Evolutionary conservation across 306 rosid genomes (phyloP), one percentile per base, ranked within the genome.

Genomic region (Cucurbita pepo): DNA sequence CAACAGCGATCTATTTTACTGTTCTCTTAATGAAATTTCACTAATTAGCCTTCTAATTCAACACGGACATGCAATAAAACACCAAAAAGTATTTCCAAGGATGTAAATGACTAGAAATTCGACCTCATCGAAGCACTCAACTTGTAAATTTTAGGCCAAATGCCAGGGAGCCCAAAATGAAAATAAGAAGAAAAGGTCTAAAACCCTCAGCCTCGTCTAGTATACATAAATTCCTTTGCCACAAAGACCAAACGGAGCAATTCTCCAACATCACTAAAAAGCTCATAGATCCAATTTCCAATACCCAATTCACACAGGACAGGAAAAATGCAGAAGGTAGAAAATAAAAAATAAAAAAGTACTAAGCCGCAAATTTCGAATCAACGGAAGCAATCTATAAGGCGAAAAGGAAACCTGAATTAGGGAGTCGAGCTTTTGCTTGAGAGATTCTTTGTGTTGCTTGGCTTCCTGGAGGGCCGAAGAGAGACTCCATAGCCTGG

Each of bases 401-500:
- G 25, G 10, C 45, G 1, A 65, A 18, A 41, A 14, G 1, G 10
- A 40, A 56, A 72, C 63, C 76, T 72, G 54, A 72, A 72, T 73
- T 73, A 58, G 25, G 43, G 66, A 41, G 16, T 85, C 77, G 58
- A 95, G 97, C 77, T 85, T 86, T 43, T 60, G 76, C n/a, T 84
- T 82, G 56, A 91, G 91, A 67, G 15, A 74, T n/a, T 67, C 82
- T 48, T 88, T 91, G 77, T 86, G 91, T 56, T 86, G 81, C 43
- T 81, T 85, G 55, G 95, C 85, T 75, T 86, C 82, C 21, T 67
- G 48, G 65, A 94, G 83, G 3, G 97, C 97, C 57, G 89, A 81
- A 73, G 99, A 91, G 21, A 95, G 92, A 80, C 99, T 95, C 76
- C 89, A 76, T 12, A 91, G 63, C 83, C 88, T 79, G 1, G 92